These are phyloP conservation scores for Syncephalastrum monosporum DNA, from an alignment of 371 early-diverging fungal species.

Conservation along the genomic window DNA sequence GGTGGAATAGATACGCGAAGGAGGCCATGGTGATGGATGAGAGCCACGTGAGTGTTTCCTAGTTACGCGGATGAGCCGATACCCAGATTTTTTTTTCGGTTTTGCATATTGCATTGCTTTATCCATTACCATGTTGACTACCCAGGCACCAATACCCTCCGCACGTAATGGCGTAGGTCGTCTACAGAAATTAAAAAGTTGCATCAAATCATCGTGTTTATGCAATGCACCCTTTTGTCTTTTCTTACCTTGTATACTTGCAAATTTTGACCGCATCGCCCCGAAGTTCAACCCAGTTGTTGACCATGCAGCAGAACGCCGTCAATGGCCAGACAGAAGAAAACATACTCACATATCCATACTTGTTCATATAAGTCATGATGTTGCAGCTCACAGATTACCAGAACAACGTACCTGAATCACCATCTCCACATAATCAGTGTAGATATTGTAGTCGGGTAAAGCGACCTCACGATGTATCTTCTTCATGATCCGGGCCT, in stretches of 20 bases:
- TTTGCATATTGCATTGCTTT: background rate
- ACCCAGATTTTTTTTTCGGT: too few relatives aligned
- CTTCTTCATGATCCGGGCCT: slow-evolving; percentile 47
- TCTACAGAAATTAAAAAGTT: slow-evolving; percentile 22
- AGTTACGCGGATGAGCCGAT: background rate
- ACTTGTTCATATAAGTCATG: slow-evolving; percentile 34
- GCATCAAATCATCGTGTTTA: background rate
- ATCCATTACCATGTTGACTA: slow-evolving; percentile 59
- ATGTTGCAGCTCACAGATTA: background rate
- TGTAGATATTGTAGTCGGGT: slow-evolving; percentile 79
- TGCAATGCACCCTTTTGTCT: background rate
- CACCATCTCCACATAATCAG: slow-evolving; percentile 91
- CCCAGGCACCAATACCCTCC: slow-evolving; percentile 88
- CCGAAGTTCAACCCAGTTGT: slow-evolving; percentile 88
- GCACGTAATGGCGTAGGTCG: slow-evolving; percentile 78
- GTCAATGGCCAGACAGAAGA: slow-evolving; percentile 84
- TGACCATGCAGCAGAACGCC: slow-evolving; percentile 74
- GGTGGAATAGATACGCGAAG: slow-evolving; percentile 68
- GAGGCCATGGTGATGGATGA: slow-evolving; percentile 77
- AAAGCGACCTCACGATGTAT: slow-evolving; percentile 54
- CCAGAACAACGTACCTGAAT: slow-evolving; percentile 58
- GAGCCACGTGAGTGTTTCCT: slow-evolving; percentile 62
- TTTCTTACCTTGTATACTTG: slow-evolving; percentile 58
- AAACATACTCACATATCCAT: slow-evolving; percentile 88
- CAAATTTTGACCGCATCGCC: slow-evolving; percentile 88